A percentile compares a stretch with the other conserved stretches of the same genome.
phyloP scores from a whole-genome alignment of 2,329 filamentous ascomycete species.

The Tolypocladium pustulatum region DNA sequence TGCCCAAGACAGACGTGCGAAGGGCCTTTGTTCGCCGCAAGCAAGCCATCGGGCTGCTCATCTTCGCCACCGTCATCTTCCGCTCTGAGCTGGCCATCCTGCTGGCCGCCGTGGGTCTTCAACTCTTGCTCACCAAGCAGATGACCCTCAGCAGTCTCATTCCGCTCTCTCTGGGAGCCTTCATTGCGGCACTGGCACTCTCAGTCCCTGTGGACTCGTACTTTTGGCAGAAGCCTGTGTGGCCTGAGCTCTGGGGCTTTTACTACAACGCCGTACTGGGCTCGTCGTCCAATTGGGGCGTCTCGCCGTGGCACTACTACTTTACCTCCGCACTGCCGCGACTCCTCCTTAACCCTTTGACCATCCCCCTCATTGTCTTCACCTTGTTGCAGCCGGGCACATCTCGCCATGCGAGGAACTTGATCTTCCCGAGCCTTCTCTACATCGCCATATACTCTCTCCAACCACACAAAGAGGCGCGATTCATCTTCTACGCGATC shows the following conservation, averaged over 20 bases:
- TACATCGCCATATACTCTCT: constrained; percentile 77
- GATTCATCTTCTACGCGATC: constrained; percentile 84
- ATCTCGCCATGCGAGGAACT: constrained; percentile 27
- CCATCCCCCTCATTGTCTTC: constrained; percentile 42
- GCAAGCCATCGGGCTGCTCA: constrained; percentile 63
- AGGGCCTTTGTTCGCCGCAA: constrained; percentile 36
- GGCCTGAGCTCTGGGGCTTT: constrained; percentile 87
- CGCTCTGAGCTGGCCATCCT: constrained; percentile 81
- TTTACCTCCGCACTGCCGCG: constrained; percentile 72
- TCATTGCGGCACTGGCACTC: constrained; percentile 52
- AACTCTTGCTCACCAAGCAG: constrained; percentile 47
- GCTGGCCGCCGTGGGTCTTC: constrained; percentile 55
- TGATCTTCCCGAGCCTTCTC: constrained; percentile 55
- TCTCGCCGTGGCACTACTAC: constrained; percentile 78
- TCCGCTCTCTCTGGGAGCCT: constrained; percentile 53
- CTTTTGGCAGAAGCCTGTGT: constrained; percentile 81
- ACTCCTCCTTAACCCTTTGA: constrained; percentile 70
- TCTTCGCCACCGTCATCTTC: constrained; percentile 74
- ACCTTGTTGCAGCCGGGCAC: constrained; percentile 39
- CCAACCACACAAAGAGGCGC: constrained; percentile 91
- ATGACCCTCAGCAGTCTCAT: constrained; percentile 49
- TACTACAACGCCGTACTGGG: constrained; percentile 83
- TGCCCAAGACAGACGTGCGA: constrained; percentile 20
- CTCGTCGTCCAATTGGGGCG: constrained; percentile 79
- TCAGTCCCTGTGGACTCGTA: constrained; percentile 78